Conservation (phyloP, 1,284 basidiomycete species). For the Rhodotorula sp. region DNA sequence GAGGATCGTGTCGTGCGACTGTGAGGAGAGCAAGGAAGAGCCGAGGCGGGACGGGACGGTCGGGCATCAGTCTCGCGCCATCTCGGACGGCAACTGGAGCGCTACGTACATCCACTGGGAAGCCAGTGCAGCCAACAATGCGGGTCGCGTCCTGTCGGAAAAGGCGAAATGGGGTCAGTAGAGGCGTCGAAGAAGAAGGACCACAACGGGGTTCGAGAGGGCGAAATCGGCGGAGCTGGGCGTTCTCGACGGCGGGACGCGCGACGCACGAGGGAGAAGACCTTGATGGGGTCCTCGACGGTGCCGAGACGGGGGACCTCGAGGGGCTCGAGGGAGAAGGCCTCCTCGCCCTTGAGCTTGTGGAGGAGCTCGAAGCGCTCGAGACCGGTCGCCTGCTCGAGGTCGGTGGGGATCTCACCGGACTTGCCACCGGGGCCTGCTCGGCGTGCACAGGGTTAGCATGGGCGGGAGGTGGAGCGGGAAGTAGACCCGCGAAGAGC, state of each 20-base stretch:
- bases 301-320: constrained; percentile 86
- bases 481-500: not conserved
- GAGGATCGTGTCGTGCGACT: constrained; percentile 34
- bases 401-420: constrained; percentile 78
- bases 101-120: constrained; percentile 70
- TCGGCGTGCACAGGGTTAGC: too few species aligned
- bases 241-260: too few species aligned
- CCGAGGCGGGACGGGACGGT: not conserved
- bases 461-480: not conserved
- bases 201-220: too few species aligned
- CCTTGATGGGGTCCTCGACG: constrained; percentile 78
- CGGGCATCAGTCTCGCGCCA: not conserved
- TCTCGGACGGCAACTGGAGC: not conserved
- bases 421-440: constrained; percentile 70
- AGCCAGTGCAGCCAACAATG: constrained; percentile 83
- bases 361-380: constrained; percentile 92
- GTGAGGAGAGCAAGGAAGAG: not conserved
- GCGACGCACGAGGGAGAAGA: constrained; percentile 77
- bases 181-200: too few species aligned
- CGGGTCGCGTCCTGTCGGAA: constrained; percentile 69
- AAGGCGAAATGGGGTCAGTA: not conserved
- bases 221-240: not conserved
- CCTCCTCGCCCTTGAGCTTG: constrained; percentile 80
- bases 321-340: constrained; percentile 87
- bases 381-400: constrained; percentile 87